phyloP scores from a whole-genome alignment of 1,284 basidiomycete genomes.

The Cutaneotrichosporon sp. region DNA sequence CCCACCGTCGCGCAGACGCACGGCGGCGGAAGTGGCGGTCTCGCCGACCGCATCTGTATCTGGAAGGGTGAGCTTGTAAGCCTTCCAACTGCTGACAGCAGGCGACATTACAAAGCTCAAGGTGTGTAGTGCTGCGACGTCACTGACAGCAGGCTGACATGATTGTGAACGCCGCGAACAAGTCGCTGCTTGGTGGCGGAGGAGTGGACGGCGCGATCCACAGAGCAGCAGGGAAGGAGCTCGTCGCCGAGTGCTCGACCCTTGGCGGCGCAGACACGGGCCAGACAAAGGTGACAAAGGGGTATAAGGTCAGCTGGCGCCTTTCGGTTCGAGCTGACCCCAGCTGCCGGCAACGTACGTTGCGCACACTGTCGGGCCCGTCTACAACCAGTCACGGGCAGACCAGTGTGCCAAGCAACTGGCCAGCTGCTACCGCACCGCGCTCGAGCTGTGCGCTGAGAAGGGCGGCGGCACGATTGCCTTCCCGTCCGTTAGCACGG shows the following conservation, averaged over 20 bases:
- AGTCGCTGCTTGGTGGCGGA: conserved; percentile 62
- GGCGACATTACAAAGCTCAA: conserved; percentile 45
- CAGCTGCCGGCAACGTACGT: conserved; percentile 58
- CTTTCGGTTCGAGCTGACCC: not conserved
- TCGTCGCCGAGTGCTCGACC: conserved; percentile 64
- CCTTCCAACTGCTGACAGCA: conserved; percentile 9
- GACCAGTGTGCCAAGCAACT: conserved; percentile 57
- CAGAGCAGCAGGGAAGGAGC: conserved; percentile 66
- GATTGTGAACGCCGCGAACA: conserved; percentile 85
- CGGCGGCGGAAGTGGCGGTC: not conserved
- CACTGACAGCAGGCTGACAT: conserved; percentile 54
- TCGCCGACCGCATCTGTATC: conserved; percentile 34
- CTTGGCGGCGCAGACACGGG: conserved; percentile 76
- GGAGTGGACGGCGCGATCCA: conserved; percentile 56
- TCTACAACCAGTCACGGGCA: conserved; percentile 55
- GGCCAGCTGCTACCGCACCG: conserved; percentile 65
- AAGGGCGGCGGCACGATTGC: conserved; percentile 64
- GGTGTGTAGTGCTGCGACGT: conserved; percentile 13
- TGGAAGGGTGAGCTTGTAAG: conserved; percentile 30
- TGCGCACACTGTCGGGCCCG: conserved; percentile 86
- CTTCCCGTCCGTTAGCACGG: conserved; percentile 34
- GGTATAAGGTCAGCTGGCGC: conserved; percentile 35
- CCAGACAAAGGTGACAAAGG: conserved; percentile 51
- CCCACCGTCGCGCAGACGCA: conserved; percentile 27
- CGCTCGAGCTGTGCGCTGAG: conserved; percentile 60